Percentiles rank a stretch among this genome's conserved stretches.
These are phyloP conservation scores for Pseudogymnoascus sp. DNA, from an alignment of 2,329 filamentous ascomycete species.

Conservation along the genomic window DNA sequence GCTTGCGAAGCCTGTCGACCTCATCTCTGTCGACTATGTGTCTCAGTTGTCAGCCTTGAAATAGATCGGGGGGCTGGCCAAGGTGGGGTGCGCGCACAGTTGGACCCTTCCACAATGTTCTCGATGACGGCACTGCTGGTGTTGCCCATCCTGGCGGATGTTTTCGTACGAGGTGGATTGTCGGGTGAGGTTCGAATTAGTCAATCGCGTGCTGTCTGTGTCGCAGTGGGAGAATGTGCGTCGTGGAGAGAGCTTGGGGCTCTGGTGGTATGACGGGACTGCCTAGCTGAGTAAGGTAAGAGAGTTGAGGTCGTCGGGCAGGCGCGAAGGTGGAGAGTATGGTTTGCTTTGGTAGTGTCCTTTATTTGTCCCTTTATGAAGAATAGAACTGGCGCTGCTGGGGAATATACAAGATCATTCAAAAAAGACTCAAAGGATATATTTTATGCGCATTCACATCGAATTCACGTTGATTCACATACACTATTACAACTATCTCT, in stretches of 20 bases:
- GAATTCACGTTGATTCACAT: background rate
- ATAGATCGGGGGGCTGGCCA: background rate
- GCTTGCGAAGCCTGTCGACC: conserved; percentile 87
- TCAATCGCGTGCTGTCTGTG: background rate
- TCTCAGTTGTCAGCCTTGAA: conserved; percentile 5
- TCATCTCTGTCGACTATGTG: conserved; percentile 85
- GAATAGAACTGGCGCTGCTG: background rate
- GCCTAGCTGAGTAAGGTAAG: background rate
- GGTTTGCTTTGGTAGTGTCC: background rate
- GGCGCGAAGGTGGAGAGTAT: background rate
- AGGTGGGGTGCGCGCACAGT: conserved; percentile 55
- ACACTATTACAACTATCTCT: background rate
- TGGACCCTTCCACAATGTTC: conserved; percentile 91
- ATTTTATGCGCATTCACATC: background rate
- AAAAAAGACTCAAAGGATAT: background rate
- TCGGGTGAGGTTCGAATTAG: background rate
- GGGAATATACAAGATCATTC: background rate
- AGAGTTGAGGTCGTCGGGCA: background rate
- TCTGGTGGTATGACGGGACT: background rate
- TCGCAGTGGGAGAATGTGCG: background rate
- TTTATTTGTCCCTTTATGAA: background rate
- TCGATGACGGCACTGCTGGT: conserved; percentile 71
- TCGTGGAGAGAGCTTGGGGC: conserved; percentile 1
- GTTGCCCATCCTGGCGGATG: conserved; percentile 50
- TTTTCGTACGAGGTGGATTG: background rate